Percentiles rank a stretch among this genome's conserved stretches.
These are phyloP conservation scores for Tephrocybe sp. DNA, from an alignment of 768 basidiomycete genomes.

Conservation along the genomic window DNA sequence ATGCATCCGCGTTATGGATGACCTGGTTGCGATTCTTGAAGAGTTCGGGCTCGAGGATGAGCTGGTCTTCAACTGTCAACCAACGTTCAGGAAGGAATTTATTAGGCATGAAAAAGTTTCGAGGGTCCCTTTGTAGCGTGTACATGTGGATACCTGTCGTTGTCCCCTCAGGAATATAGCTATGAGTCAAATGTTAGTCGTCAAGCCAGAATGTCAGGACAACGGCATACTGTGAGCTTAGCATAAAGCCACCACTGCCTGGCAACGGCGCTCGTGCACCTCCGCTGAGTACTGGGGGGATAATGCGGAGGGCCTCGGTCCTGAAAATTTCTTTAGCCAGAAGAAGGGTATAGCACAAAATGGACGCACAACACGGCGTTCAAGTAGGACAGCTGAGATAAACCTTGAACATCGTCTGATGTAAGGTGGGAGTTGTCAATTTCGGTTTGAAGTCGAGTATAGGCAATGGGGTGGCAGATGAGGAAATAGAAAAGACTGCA, in stretches of 20 bases:
- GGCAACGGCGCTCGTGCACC: constrained; percentile 27
- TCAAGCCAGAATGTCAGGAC: neutral
- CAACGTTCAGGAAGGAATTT: constrained; percentile 40
- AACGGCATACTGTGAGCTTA: constrained; percentile 23
- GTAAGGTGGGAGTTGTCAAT: constrained; percentile 3
- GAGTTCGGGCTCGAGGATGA: constrained; percentile 18
- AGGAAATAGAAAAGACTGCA: constrained; percentile 19
- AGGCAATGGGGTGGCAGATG: constrained; percentile 18
- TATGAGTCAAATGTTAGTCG: constrained; percentile 7
- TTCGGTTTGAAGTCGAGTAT: constrained; percentile 11
- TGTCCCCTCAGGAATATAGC: constrained; percentile 41
- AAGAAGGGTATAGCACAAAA: neutral
- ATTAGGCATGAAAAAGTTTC: constrained; percentile 38
- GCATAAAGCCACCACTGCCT: constrained; percentile 7
- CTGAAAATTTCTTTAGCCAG: constrained; percentile 16
- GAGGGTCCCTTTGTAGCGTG: constrained; percentile 35
- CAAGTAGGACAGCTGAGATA: constrained; percentile 16
- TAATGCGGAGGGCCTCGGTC: constrained; percentile 37
- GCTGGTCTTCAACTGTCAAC: constrained; percentile 23
- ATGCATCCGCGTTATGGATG: constrained; percentile 28
- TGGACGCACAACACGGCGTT: constrained; percentile 35
- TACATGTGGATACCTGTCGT: constrained; percentile 34
- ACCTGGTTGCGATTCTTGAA: constrained; percentile 14
- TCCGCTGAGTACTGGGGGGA: constrained; percentile 35
- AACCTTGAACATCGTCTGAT: constrained; percentile 1